Evolutionary conservation across 176 grass and related monocot genomes (phyloP).

Genomic region (Oryza rufipogon): DNA sequence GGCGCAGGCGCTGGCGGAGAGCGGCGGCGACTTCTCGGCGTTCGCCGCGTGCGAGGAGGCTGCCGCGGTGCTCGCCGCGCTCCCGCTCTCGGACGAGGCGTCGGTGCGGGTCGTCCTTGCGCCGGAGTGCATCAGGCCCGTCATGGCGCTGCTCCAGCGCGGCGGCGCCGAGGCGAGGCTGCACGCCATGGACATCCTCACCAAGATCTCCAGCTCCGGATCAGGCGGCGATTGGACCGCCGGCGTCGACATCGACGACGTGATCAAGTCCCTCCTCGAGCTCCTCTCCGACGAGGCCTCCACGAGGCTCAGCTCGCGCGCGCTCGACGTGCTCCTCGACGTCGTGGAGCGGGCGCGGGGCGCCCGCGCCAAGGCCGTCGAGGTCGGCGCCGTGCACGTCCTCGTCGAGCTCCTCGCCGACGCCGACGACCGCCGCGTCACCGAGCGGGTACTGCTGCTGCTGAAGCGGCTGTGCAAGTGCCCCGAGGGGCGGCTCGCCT

Average conservation of each 20-base stretch:
- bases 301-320: slow-evolving; percentile 69
- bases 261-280: slow-evolving; percentile 81
- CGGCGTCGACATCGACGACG: slow-evolving; percentile 40
- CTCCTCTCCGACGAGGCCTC: slow-evolving; percentile 74
- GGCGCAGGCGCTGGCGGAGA: slow-evolving; percentile 47
- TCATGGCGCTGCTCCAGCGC: slow-evolving; percentile 63
- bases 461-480: slow-evolving; percentile 80
- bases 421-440: slow-evolving; percentile 46
- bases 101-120: slow-evolving; percentile 45
- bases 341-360: slow-evolving; percentile 42
- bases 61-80: slow-evolving; percentile 57
- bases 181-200: slow-evolving; percentile 66
- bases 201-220: slow-evolving; percentile 54
- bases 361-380: slow-evolving; percentile 53
- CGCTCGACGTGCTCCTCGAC: slow-evolving; percentile 70
- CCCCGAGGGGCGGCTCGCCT: slow-evolving; percentile 67
- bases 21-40: slow-evolving; percentile 55
- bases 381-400: slow-evolving; percentile 70
- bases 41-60: slow-evolving; percentile 79
- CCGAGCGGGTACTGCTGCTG: slow-evolving; percentile 70
- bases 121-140: slow-evolving; percentile 51
- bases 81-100: slow-evolving; percentile 51
- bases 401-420: slow-evolving; percentile 79
- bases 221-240: slow-evolving; percentile 48
- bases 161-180: slow-evolving; percentile 75